These are phyloP conservation scores for Zhuliangozyma blackwelliae DNA, from an alignment of 1,139 yeast genomes.

Conservation along the genomic window DNA sequence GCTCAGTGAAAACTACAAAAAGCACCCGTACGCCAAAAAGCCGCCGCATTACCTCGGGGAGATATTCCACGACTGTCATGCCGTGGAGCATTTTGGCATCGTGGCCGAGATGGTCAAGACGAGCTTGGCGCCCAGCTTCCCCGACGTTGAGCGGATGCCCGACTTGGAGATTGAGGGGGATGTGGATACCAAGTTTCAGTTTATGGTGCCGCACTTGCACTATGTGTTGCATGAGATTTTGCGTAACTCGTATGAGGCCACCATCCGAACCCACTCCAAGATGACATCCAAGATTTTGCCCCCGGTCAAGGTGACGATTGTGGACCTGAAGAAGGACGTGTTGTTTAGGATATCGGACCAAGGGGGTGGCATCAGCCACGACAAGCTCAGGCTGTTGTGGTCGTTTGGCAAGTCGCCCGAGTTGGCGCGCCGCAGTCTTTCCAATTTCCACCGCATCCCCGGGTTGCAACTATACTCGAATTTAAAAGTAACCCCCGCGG, in stretches of 20 bases:
- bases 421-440: slow-evolving; percentile 50
- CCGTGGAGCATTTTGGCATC: slow-evolving; percentile 56
- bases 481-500: slow-evolving; percentile 36
- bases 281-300: slow-evolving; percentile 42
- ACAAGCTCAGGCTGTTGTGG: slow-evolving; percentile 65
- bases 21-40: slow-evolving; percentile 39
- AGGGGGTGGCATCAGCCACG: slow-evolving; percentile 78
- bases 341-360: slow-evolving; percentile 79
- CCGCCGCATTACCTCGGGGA: slow-evolving; percentile 80
- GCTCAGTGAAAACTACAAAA: slow-evolving; percentile 58
- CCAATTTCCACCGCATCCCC: slow-evolving; percentile 66
- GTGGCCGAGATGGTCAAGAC: slow-evolving; percentile 48
- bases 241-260: slow-evolving; percentile 80
- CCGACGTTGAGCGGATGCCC: slow-evolving; percentile 61
- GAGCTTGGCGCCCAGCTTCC: slow-evolving; percentile 47
- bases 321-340: slow-evolving; percentile 62
- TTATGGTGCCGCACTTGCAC: slow-evolving; percentile 80
- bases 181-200: slow-evolving; percentile 62
- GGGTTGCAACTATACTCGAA: slow-evolving; percentile 47
- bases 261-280: slow-evolving; percentile 44
- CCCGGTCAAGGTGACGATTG: slow-evolving; percentile 67
- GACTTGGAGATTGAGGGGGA: slow-evolving; percentile 70
- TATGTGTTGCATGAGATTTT: slow-evolving; percentile 83
- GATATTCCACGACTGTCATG: slow-evolving; percentile 74
- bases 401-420: slow-evolving; percentile 72